Percentiles rank a stretch among this genome's conserved stretches.
Evolutionary conservation across 1,284 basidiomycete species (phyloP).

Genomic region (Marasmius oreades): DNA sequence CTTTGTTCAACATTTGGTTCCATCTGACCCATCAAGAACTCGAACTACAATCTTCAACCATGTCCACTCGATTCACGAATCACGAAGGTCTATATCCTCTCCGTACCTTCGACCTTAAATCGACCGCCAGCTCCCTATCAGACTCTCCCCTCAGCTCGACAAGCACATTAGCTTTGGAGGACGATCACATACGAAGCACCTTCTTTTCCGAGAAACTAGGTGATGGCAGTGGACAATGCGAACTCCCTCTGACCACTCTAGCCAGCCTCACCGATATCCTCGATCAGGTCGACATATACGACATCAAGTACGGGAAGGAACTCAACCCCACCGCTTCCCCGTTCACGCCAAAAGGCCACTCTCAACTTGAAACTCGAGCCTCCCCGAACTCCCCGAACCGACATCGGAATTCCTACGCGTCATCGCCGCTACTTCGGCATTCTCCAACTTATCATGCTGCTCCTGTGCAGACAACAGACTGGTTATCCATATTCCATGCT

Average conservation of each 20-base stretch:
- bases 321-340: constrained; percentile 11
- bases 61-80: not conserved
- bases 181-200: not conserved
- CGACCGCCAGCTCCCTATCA: not conserved
- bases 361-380: not conserved
- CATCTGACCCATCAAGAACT: too few species aligned
- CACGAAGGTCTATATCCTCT: not conserved
- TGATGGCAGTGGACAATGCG: not conserved
- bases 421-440: not conserved
- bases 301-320: constrained; percentile 2
- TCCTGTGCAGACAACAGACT: not conserved
- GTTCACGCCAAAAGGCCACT: constrained; percentile 1
- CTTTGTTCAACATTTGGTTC: too few species aligned
- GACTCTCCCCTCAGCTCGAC: not conserved
- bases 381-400: not conserved
- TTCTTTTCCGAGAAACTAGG: not conserved
- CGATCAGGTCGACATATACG: not conserved
- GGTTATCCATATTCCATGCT: constrained; percentile 5
- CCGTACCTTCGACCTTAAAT: not conserved
- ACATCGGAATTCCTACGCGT: not conserved
- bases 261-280: not conserved
- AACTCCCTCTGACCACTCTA: not conserved
- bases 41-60: too few species aligned
- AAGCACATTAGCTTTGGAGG: not conserved
- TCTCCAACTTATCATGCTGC: too few species aligned